phyloP scores from a whole-genome alignment of 2,329 filamentous ascomycete species.

The Hypoxylon sp. region DNA sequence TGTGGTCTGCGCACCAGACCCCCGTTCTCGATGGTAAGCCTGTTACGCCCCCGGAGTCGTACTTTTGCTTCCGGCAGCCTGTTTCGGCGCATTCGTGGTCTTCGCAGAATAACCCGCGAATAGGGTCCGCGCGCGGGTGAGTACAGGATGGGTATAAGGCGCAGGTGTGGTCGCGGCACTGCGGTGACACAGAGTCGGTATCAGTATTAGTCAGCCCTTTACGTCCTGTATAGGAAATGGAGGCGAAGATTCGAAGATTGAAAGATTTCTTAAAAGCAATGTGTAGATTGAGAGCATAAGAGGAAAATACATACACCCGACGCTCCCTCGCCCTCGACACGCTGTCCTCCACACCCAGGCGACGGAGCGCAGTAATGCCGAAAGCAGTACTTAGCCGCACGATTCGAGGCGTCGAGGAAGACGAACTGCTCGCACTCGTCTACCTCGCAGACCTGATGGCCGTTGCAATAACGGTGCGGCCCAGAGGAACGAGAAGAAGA shows the following conservation, averaged over 20 bases:
- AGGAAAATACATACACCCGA: conserved; percentile 10
- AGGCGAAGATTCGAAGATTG: too few species aligned
- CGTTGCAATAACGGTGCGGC: conserved; percentile 35
- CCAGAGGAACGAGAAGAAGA: conserved; percentile 12
- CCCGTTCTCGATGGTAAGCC: background rate
- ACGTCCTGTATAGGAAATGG: too few species aligned
- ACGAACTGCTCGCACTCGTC: conserved; percentile 46
- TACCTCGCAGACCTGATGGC: conserved; percentile 43
- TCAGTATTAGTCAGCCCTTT: background rate
- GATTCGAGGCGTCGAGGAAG: conserved; percentile 54
- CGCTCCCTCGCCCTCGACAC: conserved; percentile 34
- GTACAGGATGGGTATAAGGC: conserved; percentile 32
- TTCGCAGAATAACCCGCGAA: conserved; percentile 47
- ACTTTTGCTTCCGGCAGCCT: conserved; percentile 29
- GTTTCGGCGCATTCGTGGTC: conserved; percentile 45
- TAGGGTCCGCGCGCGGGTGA: conserved; percentile 36
- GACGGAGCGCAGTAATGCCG: conserved; percentile 44
- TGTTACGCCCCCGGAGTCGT: conserved; percentile 13
- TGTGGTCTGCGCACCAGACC: conserved; percentile 43
- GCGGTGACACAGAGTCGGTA: too few species aligned
- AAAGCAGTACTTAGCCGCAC: conserved; percentile 42
- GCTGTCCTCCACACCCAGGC: conserved; percentile 33
- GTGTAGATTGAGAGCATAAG: too few species aligned
- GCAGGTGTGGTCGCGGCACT: conserved; percentile 45
- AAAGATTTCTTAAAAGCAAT: too few species aligned